Evolutionary conservation across 177 flowering plant species (phyloP), one percentile per base, ranked within the genome.

Genomic region (Telopea speciosissima): DNA sequence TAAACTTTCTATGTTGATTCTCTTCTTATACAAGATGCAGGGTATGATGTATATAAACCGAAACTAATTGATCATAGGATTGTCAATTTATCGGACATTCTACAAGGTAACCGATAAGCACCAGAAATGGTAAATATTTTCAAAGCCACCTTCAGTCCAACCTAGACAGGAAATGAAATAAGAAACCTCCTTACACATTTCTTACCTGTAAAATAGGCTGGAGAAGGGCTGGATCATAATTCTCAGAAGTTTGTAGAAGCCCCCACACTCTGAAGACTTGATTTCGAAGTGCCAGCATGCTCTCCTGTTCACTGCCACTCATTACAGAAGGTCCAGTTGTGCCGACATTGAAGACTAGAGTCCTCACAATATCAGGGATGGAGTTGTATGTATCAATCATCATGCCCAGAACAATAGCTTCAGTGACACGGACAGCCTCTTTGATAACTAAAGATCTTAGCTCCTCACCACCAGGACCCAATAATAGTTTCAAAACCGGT

Each of bases 131-230:
- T 44, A 9, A 44, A 45, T 62, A 17, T 23, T 62, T 62, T 13
- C 16, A 63, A 11, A 42, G 1, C 24, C 36, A n/a, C 40, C 10
- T 13, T 63, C 24, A 28, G 31, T 28, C 31, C 36, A 66, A 71
- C 68, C 42, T 14, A 36, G 59, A 49, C 74, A 61, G n/a, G 45
- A 45, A 24, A 23, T 11, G 67, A 68, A 52, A 24, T 13, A 13
- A 28, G 33, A 60, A 26, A 66, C 10, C 26, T 42, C 28, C 24
- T 23, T 33, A 66, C 12, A 66, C 33, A 3, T 9, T 16, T 63
- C 75, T 76, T 67, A 92, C 98, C 89, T 90, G 97, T 74, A 94
- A 68, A 77, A 94, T 81, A 42, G 98, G 98, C 78, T 80, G 97
- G 81, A 94, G 76, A 72, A 88, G 71, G 60, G 90, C 63, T 54